Base-by-base conservation (phyloP, 2,329 filamentous ascomycete species). In the Aspergillus luchuensis region DNA sequence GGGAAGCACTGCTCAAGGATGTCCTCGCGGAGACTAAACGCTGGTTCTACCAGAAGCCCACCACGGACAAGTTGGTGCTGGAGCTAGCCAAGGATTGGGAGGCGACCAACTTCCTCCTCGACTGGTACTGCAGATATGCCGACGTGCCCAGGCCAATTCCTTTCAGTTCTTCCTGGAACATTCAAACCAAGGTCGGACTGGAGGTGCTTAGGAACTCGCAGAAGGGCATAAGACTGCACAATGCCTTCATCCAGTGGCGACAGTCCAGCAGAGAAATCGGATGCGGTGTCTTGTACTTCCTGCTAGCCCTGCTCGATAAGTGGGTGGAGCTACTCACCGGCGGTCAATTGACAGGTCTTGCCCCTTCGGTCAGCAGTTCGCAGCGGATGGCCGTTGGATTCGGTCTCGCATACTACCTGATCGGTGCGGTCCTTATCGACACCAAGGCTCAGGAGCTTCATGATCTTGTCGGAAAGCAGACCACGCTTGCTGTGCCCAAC, bases 231-330 rank as follows among this genome's bases (percentile, higher is more conserved):
- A 76, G 80, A 25, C 74, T 85, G 15, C 84, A 86, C 69, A 85
- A 83, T 64, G 81, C 82, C 2, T 85, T 85, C 66, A 81, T 85
- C 25, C 83, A 85, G 62, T 85, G 83, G 82, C 80, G 84, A n/a
- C 83, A 83, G 60, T 82, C 82, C 5, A 82, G 81, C 39, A 78
- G 82, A 59, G 83, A 85, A 59, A 78, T 85, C 28, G 82, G 81
- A 30, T 84, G 81, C 61, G 82, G 82, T 28, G 74, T 85, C 19
- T 70, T 85, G 2, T 84, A 84, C 70, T 85, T 85, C 60, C 66
- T 85, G 8, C 75, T 84, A 38, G 83, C 83, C 6, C 78, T 85
- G 10, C 79, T 85, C 63, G 83, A 85, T 64, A 83, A 83, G 60
- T 85, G 83, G 83, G 73, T 84, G 5, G 75, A 78, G 28, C 66